Conservation (phyloP, 176 grass and related monocot genomes). For the Coix lacrymajobi region DNA sequence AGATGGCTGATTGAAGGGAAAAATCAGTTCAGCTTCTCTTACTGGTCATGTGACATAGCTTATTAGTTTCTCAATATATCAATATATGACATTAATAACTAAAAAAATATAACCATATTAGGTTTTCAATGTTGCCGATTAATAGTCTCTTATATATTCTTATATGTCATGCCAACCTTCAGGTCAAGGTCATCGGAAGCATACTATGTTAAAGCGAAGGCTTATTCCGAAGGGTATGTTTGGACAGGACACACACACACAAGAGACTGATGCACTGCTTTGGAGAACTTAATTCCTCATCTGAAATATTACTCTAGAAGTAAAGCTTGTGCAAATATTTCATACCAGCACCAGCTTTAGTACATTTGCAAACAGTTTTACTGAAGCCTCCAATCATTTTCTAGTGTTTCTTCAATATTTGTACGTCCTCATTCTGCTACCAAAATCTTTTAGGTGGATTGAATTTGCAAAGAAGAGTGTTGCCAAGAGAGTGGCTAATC, state of each 20-base stretch:
- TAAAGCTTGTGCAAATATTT: neutral
- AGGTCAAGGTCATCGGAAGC: conserved; percentile 63
- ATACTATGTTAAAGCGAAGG: conserved; percentile 70
- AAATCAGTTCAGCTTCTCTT: neutral
- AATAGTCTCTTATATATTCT: neutral
- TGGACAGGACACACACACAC: neutral
- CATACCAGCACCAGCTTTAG: neutral
- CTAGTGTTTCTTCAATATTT: neutral
- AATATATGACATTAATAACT: neutral
- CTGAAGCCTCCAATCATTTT: neutral
- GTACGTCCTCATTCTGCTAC: conserved; percentile 10
- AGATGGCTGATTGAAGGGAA: neutral
- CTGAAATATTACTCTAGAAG: neutral
- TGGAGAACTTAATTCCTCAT: neutral
- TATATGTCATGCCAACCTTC: conserved; percentile 17
- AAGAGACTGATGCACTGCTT: neutral
- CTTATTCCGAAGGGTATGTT: conserved; percentile 83
- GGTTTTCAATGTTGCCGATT: neutral
- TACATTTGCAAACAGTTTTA: neutral
- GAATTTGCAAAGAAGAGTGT: conserved; percentile 85
- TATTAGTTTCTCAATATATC: neutral
- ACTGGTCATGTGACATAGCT: neutral
- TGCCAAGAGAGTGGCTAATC: conserved; percentile 81
- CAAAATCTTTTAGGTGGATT: conserved; percentile 74
- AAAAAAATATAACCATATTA: neutral